Conservation (phyloP, 352 stramenopile species). For the Blastocystis sp. region DNA sequence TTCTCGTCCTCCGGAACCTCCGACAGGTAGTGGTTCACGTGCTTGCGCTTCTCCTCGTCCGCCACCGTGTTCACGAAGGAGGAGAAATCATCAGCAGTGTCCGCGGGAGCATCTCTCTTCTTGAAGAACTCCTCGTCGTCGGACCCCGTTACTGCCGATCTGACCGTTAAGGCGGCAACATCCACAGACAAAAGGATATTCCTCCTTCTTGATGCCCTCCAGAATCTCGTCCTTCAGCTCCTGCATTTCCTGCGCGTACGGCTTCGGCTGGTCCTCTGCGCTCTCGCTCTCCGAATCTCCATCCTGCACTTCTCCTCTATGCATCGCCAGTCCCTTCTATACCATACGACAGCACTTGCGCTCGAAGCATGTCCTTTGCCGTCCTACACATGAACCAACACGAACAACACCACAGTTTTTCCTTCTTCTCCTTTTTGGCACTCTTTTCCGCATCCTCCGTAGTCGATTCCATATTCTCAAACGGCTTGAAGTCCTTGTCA, state of each 20-base stretch:
- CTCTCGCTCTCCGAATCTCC: constrained; percentile 79
- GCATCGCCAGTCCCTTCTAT: constrained; percentile 7
- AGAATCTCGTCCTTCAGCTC: constrained; percentile 84
- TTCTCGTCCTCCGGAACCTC: constrained; percentile 70
- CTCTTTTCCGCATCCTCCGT: constrained; percentile 76
- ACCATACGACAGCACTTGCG: constrained; percentile 82
- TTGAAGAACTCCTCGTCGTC: constrained; percentile 76
- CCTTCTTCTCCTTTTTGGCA: constrained; percentile 44
- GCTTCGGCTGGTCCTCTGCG: constrained; percentile 77
- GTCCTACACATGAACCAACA: constrained; percentile 34
- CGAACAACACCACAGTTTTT: constrained; percentile 17
- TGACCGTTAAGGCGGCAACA: constrained; percentile 1
- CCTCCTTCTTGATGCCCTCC: constrained; percentile 75
- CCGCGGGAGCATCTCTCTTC: constrained; percentile 45
- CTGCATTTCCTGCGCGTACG: constrained; percentile 83
- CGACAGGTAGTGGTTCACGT: constrained; percentile 42
- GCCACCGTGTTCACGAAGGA: constrained; percentile 64
- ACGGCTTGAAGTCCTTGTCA: constrained; percentile 84
- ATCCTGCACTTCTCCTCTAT: constrained; percentile 49
- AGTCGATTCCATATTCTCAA: constrained; percentile 80
- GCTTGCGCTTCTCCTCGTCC: constrained; percentile 56
- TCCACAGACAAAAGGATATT: constrained; percentile 57
- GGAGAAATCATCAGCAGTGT: constrained; percentile 70
- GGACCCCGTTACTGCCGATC: constrained; percentile 76
- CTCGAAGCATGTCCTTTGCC: constrained; percentile 84